Evolutionary conservation across 192 early-diverging fungal species (phyloP), one percentile per base, ranked within the genome.

Genomic region (Coemansia sp.): DNA sequence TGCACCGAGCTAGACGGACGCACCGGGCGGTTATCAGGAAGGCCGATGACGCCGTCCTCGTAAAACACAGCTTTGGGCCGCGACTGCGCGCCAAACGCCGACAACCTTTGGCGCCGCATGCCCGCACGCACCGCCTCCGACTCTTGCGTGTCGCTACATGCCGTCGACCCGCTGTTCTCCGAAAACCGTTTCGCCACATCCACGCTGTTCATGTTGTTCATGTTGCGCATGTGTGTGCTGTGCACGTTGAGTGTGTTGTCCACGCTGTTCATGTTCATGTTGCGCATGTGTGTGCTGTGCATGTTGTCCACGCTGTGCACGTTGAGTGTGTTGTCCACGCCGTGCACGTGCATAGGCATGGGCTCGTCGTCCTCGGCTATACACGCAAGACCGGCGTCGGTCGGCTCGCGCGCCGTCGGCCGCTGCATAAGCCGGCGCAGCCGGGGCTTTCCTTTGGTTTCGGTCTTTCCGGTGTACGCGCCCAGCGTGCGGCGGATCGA

Each of bases 91-190:
- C 52, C 52, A 23, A 54, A 54, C 40, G 40, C 40, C 12, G 52
- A 54, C 52, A 54, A 7, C 23, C 57, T 19, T 20, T 22, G 57
- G 22, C 57, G 57, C 36, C 28, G 36, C 38, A 14, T 8, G 57
- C 67, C 40, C 23, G 48, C 54, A 22, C n/a, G 51, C 21, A 28
- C 4, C 36, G 3, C 28, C 51, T 60, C 66, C 46, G 46, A 31
- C 15, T 56, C 42, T 44, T 64, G 57, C n/a, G 64, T 76, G 51
- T 77, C 74, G 59, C 65, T 62, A 25, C 60, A 61, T 21, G 66
- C 61, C 0, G 77, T 80, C 9, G 65, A 67, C n/a, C 78, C 78
- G 68, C 78, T 80, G 72, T 80, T 74, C 36, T 74, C 78, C n/a
- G 78, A 80, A 34, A 80, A 71, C 57, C 78, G 60, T 65, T 80